Evolutionary conservation across 2,329 filamentous ascomycete genomes (phyloP).

Genomic region (Ilyonectria robusta): DNA sequence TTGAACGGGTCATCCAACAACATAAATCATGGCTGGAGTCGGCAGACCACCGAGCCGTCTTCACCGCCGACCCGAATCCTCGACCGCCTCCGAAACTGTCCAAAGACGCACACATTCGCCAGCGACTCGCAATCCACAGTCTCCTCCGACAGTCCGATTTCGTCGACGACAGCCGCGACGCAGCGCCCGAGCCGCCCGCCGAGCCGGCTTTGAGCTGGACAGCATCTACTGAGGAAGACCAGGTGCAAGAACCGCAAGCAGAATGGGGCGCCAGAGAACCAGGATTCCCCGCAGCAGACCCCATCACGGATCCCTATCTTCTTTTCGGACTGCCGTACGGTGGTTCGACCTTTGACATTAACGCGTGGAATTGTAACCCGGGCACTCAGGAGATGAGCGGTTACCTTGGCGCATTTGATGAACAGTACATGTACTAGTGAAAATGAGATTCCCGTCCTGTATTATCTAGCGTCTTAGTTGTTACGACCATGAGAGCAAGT

Average conservation of each 20-base stretch:
- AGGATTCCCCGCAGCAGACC: constrained; percentile 28
- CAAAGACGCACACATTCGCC: constrained; percentile 43
- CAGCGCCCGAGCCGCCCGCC: constrained; percentile 39
- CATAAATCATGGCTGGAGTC: constrained; percentile 45
- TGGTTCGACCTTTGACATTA: constrained; percentile 37
- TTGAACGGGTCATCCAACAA: constrained; percentile 46
- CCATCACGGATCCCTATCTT: constrained; percentile 37
- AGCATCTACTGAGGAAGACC: constrained; percentile 43
- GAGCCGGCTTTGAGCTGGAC: constrained; percentile 41
- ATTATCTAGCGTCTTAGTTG: not conserved
- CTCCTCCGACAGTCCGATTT: constrained; percentile 57
- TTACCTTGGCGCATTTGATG: constrained; percentile 38
- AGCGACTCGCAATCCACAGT: constrained; percentile 57
- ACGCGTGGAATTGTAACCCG: constrained; percentile 39
- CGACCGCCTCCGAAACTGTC: constrained; percentile 36
- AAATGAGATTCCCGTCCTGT: not conserved
- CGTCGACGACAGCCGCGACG: constrained; percentile 56
- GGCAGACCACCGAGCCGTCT: constrained; percentile 36
- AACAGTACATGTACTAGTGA: constrained; percentile 46
- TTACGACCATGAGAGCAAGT: not conserved
- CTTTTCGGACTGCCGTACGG: constrained; percentile 43
- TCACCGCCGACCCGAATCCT: constrained; percentile 27
- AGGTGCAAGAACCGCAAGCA: constrained; percentile 24
- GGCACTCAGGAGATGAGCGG: constrained; percentile 35
- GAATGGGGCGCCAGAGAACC: constrained; percentile 33